Base-by-base conservation (phyloP, 805 yeast species). In the Debaryomyces maramus region DNA sequence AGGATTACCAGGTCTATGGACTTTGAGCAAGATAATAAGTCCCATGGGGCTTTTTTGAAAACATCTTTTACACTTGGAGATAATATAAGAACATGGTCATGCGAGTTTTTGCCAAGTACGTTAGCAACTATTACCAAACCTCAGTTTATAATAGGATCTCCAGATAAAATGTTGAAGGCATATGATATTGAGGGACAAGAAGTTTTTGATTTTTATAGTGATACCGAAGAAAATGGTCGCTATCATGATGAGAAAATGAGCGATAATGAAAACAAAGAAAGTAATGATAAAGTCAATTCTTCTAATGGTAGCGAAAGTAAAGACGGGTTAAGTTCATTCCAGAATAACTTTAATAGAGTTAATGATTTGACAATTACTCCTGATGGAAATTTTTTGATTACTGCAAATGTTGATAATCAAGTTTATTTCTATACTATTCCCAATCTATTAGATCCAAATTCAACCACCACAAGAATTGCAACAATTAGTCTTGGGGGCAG, bases 81-180 rank as follows among this genome's bases (percentile, higher is more conserved):
- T 36, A 60, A 60, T 36, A 58, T 70, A 32, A 60, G 69, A 38
- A 59, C 69, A 1, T 67, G 70, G 65, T 60, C 72, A 20, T 80
- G 89, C 48, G 90, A 81, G 46, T 89, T 91, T 79, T 63, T 84
- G 36, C 86, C 84, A 4, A 43, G 48, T 37, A 26, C 36, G 13
- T n/a, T 15, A 62, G 43, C 45, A 13, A 38, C 40, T 11, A 38
- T 38, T 14, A 31, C 47, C 4, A 51, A 56, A 10, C 72, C 73
- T 1, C 67, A 73, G 38, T 82, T 88, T 49, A 72, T 85, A 4
- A 70, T 86, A 15, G 91, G 95, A 0, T 81, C 90, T 0, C 89
- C 90, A 0, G 96, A 86, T 55, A 80, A 81, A 45, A 82, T 62
- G 4, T 53, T 70, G 28, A 66, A 66, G 41, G 72, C 65, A 1